Evolutionary conservation across 1,284 basidiomycete species (phyloP).

Genomic region (Taiwanofungus camphoratus): DNA sequence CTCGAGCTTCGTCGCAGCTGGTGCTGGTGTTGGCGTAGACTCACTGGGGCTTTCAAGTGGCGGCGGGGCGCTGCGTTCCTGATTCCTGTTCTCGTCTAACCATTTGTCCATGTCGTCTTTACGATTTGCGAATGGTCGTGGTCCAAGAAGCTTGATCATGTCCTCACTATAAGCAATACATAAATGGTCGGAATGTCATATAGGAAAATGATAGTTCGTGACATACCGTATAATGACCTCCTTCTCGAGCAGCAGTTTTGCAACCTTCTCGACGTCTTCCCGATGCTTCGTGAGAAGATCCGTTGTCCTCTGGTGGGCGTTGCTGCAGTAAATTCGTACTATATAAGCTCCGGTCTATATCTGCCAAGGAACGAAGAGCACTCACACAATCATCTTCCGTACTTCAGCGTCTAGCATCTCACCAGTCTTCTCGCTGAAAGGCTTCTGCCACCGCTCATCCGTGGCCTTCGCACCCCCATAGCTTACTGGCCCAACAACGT

Average conservation of each 20-base stretch:
- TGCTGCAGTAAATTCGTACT: slow-evolving; percentile 31
- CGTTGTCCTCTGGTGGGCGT: slow-evolving; percentile 83
- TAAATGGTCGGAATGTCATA: not conserved
- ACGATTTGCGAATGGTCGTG: slow-evolving; percentile 73
- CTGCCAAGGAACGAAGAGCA: slow-evolving; percentile 12
- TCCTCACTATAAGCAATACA: slow-evolving; percentile 52
- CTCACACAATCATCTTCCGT: slow-evolving; percentile 88
- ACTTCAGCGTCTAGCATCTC: slow-evolving; percentile 91
- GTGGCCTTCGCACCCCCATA: slow-evolving; percentile 85
- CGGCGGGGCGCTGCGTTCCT: slow-evolving; percentile 49
- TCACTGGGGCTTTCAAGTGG: slow-evolving; percentile 41
- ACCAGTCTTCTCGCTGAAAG: slow-evolving; percentile 96
- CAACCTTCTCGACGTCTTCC: slow-evolving; percentile 92
- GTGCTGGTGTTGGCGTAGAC: slow-evolving; percentile 37
- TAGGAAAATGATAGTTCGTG: slow-evolving; percentile 15
- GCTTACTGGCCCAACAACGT: slow-evolving; percentile 90
- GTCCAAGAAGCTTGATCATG: slow-evolving; percentile 83
- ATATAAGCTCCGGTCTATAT: not conserved
- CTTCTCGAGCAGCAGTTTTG: slow-evolving; percentile 83
- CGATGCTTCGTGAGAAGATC: slow-evolving; percentile 79
- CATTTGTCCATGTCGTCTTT: slow-evolving; percentile 93
- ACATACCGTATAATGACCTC: slow-evolving; percentile 89
- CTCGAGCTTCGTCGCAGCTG: slow-evolving; percentile 40
- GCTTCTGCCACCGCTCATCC: slow-evolving; percentile 91
- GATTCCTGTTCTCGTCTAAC: slow-evolving; percentile 68